These are phyloP conservation scores for Kalmanozyma brasiliensis DNA, from an alignment of 1,284 basidiomycete genomes.

Conservation along the genomic window DNA sequence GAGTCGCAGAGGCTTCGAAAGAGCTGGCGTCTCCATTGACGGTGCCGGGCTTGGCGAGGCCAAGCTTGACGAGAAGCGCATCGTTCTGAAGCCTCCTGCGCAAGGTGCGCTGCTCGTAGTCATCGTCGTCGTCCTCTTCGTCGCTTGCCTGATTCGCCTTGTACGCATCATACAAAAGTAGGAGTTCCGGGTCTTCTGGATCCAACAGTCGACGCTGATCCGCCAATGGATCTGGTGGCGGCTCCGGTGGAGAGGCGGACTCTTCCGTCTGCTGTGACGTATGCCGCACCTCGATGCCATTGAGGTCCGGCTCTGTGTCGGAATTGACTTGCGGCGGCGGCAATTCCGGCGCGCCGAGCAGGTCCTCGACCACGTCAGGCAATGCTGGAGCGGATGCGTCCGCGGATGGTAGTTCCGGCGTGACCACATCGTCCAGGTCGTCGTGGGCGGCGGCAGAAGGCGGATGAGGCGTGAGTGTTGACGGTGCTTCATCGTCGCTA, in stretches of 20 bases:
- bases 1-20: background rate
- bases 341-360: background rate
- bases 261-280: background rate
- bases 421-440: constrained; percentile 24
- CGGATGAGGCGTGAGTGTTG: background rate
- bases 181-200: constrained; percentile 27
- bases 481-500: constrained; percentile 17
- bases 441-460: background rate
- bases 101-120: constrained; percentile 40
- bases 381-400: constrained; percentile 12
- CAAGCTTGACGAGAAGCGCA: constrained; percentile 38
- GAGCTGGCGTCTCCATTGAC: background rate
- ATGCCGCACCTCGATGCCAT: background rate
- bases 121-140: constrained; percentile 31
- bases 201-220: constrained; percentile 30
- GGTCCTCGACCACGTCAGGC: constrained; percentile 1
- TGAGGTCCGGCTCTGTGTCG: background rate
- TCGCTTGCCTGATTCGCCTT: constrained; percentile 20
- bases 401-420: constrained; percentile 27
- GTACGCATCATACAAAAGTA: constrained; percentile 30
- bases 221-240: constrained; percentile 27
- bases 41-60: constrained; percentile 14
- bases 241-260: constrained; percentile 9
- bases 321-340: background rate
- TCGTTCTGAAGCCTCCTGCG: constrained; percentile 39